These are phyloP conservation scores for Pythium oligandrum DNA, from an alignment of 352 stramenopile species.

Conservation along the genomic window DNA sequence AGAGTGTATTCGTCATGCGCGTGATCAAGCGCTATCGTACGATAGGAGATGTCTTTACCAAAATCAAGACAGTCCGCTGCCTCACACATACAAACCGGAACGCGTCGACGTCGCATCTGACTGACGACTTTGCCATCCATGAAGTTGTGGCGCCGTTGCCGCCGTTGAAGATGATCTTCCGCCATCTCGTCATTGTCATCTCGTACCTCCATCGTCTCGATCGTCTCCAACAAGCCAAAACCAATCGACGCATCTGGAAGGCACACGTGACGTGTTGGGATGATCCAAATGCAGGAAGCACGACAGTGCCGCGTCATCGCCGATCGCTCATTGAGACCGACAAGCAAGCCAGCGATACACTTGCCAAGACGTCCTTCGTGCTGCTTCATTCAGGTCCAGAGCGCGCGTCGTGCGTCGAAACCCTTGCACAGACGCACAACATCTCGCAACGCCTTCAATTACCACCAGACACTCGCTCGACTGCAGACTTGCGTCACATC, in stretches of 20 bases:
- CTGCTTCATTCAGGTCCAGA: slow-evolving; percentile 33
- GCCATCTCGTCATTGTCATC: slow-evolving; percentile 49
- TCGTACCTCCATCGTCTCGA: slow-evolving; percentile 55
- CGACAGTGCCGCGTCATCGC: neutral
- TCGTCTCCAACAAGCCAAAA: slow-evolving; percentile 37
- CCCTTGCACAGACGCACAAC: slow-evolving; percentile 24
- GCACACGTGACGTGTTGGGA: slow-evolving; percentile 22
- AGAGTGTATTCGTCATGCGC: slow-evolving; percentile 42
- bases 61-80: slow-evolving; percentile 54
- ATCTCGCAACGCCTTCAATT: slow-evolving; percentile 38
- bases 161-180: slow-evolving; percentile 46
- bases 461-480: slow-evolving; percentile 26
- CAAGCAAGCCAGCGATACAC: neutral
- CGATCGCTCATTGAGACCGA: neutral
- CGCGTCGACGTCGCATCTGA: slow-evolving; percentile 6
- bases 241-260: slow-evolving; percentile 42
- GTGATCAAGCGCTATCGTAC: slow-evolving; percentile 40
- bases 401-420: slow-evolving; percentile 27
- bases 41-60: slow-evolving; percentile 63
- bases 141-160: slow-evolving; percentile 57
- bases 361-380: slow-evolving; percentile 28
- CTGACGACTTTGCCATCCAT: slow-evolving; percentile 54
- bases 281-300: slow-evolving; percentile 5
- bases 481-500: slow-evolving; percentile 44
- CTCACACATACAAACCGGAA: neutral